phyloP scores from a whole-genome alignment of 208 protist genomes.

The Leishmania tarentolae region DNA sequence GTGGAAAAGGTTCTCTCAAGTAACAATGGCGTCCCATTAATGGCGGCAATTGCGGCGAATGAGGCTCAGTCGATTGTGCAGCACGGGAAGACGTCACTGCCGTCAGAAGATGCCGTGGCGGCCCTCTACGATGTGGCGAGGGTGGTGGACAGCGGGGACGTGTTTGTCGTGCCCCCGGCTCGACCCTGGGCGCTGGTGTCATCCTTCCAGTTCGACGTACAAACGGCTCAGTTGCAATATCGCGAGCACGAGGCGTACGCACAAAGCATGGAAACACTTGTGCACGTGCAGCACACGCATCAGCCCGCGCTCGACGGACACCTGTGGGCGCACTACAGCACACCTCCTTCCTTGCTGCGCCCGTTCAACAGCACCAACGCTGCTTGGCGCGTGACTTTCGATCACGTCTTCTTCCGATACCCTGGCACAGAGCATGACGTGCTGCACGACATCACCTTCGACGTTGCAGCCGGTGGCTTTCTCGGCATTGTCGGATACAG shows the following conservation, averaged over 20 bases:
- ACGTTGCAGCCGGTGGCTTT: constrained; percentile 40
- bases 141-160: constrained; percentile 13
- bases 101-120: constrained; percentile 5
- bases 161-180: constrained; percentile 18
- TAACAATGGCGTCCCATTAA: constrained; percentile 1
- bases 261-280: constrained; percentile 12
- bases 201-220: constrained; percentile 26
- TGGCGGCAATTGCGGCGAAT: constrained; percentile 8
- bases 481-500: constrained; percentile 76
- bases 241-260: constrained; percentile 19
- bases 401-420: constrained; percentile 72
- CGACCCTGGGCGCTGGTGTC: constrained; percentile 14
- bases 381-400: constrained; percentile 64
- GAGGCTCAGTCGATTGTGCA: not conserved
- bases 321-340: not conserved
- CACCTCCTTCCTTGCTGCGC: not conserved
- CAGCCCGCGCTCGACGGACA: constrained; percentile 7
- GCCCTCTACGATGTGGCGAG: constrained; percentile 20
- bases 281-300: constrained; percentile 15
- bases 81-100: not conserved
- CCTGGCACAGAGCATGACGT: constrained; percentile 37
- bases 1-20: not conserved
- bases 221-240: constrained; percentile 19
- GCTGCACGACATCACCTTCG: constrained; percentile 60
- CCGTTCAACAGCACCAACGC: not conserved